Conservation (phyloP, 2,329 filamentous ascomycete genomes). For the Talaromyces sp. region DNA sequence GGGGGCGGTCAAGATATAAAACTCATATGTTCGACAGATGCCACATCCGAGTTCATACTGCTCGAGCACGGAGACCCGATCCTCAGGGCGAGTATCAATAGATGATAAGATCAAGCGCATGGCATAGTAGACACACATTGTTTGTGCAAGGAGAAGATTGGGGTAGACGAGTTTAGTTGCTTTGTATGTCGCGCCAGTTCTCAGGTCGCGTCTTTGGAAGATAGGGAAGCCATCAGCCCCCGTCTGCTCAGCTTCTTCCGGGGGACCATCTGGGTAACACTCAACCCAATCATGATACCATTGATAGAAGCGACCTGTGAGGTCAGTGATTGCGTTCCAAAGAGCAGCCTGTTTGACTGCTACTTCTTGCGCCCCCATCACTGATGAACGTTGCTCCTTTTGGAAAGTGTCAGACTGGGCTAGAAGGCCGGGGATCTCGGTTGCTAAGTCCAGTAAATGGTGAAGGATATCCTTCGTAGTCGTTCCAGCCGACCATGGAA, state of each 20-base stretch:
- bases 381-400: slow-evolving; percentile 22
- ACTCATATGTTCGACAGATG: slow-evolving; percentile 40
- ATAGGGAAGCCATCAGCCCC: slow-evolving; percentile 35
- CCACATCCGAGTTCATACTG: slow-evolving; percentile 40
- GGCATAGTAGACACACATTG: slow-evolving; percentile 41
- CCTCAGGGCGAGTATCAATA: slow-evolving; percentile 34
- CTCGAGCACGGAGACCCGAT: slow-evolving; percentile 32
- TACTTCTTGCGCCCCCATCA: slow-evolving; percentile 34
- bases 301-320: slow-evolving; percentile 33
- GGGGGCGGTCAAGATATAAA: slow-evolving; percentile 37
- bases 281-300: slow-evolving; percentile 38
- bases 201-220: slow-evolving; percentile 37
- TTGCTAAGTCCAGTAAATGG: slow-evolving; percentile 39
- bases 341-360: slow-evolving; percentile 35
- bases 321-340: slow-evolving; percentile 38
- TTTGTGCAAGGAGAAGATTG: slow-evolving; percentile 39
- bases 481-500: slow-evolving; percentile 42
- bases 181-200: slow-evolving; percentile 34
- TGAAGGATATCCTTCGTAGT: slow-evolving; percentile 42
- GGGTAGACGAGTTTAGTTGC: slow-evolving; percentile 38
- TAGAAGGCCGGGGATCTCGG: slow-evolving; percentile 37
- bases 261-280: slow-evolving; percentile 34
- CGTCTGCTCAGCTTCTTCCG: slow-evolving; percentile 28
- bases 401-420: slow-evolving; percentile 35
- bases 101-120: slow-evolving; percentile 38